Percentiles rank a stretch among this genome's conserved stretches.
phyloP scores from a whole-genome alignment of 2,329 filamentous ascomycete genomes.

The Salinomyces thailandicus region DNA sequence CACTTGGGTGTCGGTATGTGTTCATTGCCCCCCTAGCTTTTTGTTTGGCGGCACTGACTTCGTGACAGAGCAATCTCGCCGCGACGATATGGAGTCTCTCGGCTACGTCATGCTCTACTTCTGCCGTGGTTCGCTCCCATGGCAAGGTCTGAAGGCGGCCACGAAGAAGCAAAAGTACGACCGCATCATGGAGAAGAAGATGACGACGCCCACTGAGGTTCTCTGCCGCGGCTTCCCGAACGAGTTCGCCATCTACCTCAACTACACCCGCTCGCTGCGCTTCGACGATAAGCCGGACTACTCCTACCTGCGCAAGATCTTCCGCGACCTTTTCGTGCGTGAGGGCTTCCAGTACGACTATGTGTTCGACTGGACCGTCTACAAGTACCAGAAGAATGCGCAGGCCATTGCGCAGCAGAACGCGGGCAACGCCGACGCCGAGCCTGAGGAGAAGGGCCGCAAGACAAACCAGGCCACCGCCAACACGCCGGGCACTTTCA shows the following conservation, averaged over 20 bases:
- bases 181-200: slow-evolving; percentile 99
- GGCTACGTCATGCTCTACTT: slow-evolving; percentile 99
- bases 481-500: slow-evolving; percentile 47
- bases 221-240: slow-evolving; percentile 98
- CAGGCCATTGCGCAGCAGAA: slow-evolving; percentile 79
- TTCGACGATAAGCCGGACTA: slow-evolving; percentile 99
- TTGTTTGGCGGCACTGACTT: slow-evolving; percentile 1
- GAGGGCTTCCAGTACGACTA: slow-evolving; percentile 99
- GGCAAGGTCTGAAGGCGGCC: slow-evolving; percentile 96
- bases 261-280: slow-evolving; percentile 96
- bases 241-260: slow-evolving; percentile 98
- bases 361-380: slow-evolving; percentile 99
- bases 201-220: slow-evolving; percentile 97
- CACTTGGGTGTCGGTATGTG: slow-evolving; percentile 75
- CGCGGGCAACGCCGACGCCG: slow-evolving; percentile 45
- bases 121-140: slow-evolving; percentile 95
- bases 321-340: slow-evolving; percentile 96
- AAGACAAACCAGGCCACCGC: slow-evolving; percentile 55
- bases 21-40: slow-evolving; percentile 1
- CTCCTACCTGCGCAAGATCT: slow-evolving; percentile 99
- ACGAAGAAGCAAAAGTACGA: slow-evolving; percentile 99
- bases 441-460: slow-evolving; percentile 68
- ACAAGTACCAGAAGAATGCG: slow-evolving; percentile 99
- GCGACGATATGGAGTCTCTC: slow-evolving; percentile 98
- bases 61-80: slow-evolving; percentile 77